A percentile compares a stretch with the other conserved stretches of the same genome.
Conservation (phyloP, 129 eudicot species). For the Flaveria bidentis region DNA sequence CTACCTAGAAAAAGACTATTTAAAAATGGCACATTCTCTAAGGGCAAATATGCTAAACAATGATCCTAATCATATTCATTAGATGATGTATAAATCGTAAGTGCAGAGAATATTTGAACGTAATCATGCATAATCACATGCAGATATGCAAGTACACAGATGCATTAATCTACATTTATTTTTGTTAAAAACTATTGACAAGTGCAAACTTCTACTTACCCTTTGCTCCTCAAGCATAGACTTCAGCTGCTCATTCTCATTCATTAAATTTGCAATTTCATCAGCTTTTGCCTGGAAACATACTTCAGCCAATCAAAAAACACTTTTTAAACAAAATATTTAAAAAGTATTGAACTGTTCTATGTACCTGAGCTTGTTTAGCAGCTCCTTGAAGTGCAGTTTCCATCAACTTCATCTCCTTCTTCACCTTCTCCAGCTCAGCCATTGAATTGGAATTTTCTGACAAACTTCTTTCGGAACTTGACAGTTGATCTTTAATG, state of each 20-base stretch:
- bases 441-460: conserved; percentile 42
- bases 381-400: conserved; percentile 92
- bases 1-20: background rate
- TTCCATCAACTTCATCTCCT: conserved; percentile 93
- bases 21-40: background rate
- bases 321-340: background rate
- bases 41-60: background rate
- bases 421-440: conserved; percentile 84
- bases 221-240: conserved; percentile 66
- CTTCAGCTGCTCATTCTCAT: conserved; percentile 92
- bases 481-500: conserved; percentile 30
- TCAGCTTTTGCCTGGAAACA: conserved; percentile 85
- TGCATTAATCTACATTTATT: background rate
- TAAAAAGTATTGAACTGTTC: background rate
- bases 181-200: background rate
- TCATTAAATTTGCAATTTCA: conserved; percentile 88
- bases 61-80: background rate
- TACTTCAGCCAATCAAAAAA: background rate
- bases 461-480: conserved; percentile 42
- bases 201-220: conserved; percentile 44
- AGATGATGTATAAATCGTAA: background rate
- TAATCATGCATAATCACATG: conserved; percentile 16
- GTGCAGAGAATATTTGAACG: too few species aligned
- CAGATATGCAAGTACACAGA: background rate
- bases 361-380: conserved; percentile 78